A percentile compares a stretch with the other conserved stretches of the same genome.
Conservation (phyloP, 2,329 filamentous ascomycete genomes). For the Talaromyces amestolkiae region DNA sequence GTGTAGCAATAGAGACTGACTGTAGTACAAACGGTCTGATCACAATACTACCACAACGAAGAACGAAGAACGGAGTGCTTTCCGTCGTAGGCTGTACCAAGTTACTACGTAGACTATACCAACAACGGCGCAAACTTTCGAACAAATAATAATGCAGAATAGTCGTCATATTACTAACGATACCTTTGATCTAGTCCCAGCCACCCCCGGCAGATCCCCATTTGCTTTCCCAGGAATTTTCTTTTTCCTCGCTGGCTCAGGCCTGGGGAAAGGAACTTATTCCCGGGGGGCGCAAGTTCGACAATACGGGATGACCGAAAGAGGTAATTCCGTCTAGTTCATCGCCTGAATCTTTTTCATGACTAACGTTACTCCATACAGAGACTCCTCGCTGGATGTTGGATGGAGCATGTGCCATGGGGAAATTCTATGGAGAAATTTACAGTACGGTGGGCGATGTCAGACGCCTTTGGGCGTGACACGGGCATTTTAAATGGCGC, state of each 20-base stretch:
- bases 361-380: background rate
- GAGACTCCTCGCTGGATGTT: background rate
- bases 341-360: background rate
- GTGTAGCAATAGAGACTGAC: background rate
- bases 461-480: background rate
- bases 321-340: background rate
- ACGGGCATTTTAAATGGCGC: background rate
- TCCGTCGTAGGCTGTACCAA: background rate
- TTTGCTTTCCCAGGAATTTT: background rate
- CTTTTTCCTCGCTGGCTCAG: background rate
- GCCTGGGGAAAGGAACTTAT: constrained; percentile 1
- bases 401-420: background rate
- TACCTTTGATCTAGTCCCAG: background rate
- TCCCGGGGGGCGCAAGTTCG: background rate
- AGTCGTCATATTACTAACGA: background rate
- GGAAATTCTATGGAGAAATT: background rate
- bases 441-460: too few species aligned
- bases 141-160: background rate
- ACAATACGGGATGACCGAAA: background rate
- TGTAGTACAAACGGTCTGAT: background rate
- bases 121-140: background rate
- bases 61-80: background rate
- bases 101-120: background rate
- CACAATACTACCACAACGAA: background rate
- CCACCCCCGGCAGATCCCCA: constrained; percentile 7